phyloP scores from a whole-genome alignment of 1,284 basidiomycete genomes.

The Malassezia restricta region DNA sequence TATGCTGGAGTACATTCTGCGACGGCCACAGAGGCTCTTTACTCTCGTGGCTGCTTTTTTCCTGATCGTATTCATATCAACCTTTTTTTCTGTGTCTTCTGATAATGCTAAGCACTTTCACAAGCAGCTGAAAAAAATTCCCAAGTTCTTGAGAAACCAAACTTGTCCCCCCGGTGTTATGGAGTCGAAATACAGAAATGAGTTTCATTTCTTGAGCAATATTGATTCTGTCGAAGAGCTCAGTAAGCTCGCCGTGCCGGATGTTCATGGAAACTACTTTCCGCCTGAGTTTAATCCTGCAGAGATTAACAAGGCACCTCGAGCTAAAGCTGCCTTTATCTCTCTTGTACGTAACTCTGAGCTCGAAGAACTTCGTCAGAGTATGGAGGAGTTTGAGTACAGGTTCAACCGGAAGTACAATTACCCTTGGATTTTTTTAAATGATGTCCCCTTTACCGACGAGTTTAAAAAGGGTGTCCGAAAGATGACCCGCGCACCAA shows the following conservation, averaged over 20 bases:
- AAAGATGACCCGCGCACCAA: slow-evolving; percentile 34
- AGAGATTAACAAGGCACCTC: slow-evolving; percentile 31
- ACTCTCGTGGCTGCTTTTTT: slow-evolving; percentile 5
- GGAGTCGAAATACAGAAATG: neutral
- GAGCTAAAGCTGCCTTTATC: slow-evolving; percentile 45
- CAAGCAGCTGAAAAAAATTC: slow-evolving; percentile 5
- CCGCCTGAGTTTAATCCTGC: slow-evolving; percentile 36
- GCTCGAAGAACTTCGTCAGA: slow-evolving; percentile 30
- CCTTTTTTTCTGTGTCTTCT: slow-evolving; percentile 11
- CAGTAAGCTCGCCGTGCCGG: slow-evolving; percentile 26
- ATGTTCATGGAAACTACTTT: slow-evolving; percentile 39
- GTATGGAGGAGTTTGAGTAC: slow-evolving; percentile 27
- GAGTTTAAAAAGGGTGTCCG: slow-evolving; percentile 44
- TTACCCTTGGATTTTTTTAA: slow-evolving; percentile 48
- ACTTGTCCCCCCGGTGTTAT: neutral
- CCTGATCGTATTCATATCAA: slow-evolving; percentile 5
- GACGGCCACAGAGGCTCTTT: slow-evolving; percentile 14
- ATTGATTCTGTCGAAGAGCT: slow-evolving; percentile 31
- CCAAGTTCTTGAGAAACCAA: neutral
- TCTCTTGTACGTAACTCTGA: slow-evolving; percentile 44
- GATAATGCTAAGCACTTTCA: slow-evolving; percentile 7
- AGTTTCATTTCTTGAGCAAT: slow-evolving; percentile 6
- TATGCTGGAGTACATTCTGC: slow-evolving; percentile 13
- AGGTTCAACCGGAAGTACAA: slow-evolving; percentile 44
- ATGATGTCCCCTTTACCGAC: slow-evolving; percentile 44